Conservation (phyloP, 495 filamentous ascomycete genomes). For the Tuber indicum region DNA sequence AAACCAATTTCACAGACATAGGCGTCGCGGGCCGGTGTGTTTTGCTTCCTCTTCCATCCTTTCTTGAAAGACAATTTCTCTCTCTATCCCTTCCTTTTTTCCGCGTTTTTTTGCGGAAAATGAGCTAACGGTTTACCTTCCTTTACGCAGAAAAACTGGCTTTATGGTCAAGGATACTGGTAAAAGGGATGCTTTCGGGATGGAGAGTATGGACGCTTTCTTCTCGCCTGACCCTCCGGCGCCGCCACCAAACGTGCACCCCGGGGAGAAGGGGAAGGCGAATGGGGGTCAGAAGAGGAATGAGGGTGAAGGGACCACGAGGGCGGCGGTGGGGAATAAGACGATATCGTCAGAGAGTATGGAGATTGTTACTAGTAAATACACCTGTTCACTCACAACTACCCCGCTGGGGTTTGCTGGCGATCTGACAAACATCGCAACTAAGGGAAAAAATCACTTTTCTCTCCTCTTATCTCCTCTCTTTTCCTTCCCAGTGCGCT, state of each 20-base stretch:
- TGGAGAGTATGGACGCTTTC: slow-evolving; percentile 75
- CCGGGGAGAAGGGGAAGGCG: not conserved
- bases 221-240: slow-evolving; percentile 71
- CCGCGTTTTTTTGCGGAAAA: not conserved
- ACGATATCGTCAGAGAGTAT: slow-evolving; percentile 45
- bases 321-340: slow-evolving; percentile 24
- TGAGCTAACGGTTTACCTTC: not conserved
- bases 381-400: not conserved
- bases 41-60: not conserved
- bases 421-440: not conserved
- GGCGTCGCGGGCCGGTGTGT: slow-evolving; percentile 58
- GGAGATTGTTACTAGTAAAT: slow-evolving; percentile 46
- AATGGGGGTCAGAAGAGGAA: not conserved
- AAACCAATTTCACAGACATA: slow-evolving; percentile 58
- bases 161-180: slow-evolving; percentile 71
- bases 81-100: slow-evolving; percentile 21
- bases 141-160: slow-evolving; percentile 59
- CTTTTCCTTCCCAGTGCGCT: not conserved
- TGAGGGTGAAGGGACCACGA: not conserved
- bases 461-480: not conserved
- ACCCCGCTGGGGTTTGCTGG: not conserved
- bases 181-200: slow-evolving; percentile 79
- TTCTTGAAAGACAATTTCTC: not conserved
- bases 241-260: slow-evolving; percentile 43
- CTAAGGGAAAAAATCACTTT: not conserved